Evolutionary conservation across 2,329 filamentous ascomycete species (phyloP).

Genomic region (Alternaria gansuensis): DNA sequence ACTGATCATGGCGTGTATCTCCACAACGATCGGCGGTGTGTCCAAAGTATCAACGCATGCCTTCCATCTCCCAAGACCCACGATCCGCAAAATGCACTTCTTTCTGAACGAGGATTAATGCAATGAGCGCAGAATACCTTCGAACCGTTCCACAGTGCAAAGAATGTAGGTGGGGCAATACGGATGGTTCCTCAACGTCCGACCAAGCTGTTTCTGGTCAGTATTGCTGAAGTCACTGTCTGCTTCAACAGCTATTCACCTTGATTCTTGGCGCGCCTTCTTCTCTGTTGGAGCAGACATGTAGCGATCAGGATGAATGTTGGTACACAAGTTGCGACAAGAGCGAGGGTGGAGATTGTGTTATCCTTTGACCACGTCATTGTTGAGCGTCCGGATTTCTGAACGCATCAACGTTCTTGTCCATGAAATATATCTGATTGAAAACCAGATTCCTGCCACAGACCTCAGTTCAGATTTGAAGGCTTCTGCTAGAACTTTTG

Average conservation of each 20-base stretch:
- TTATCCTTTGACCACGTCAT: neutral
- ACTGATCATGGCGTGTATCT: neutral
- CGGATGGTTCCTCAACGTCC: neutral
- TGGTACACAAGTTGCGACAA: neutral
- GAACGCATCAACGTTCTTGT: neutral
- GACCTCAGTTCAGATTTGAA: neutral
- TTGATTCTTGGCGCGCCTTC: neutral
- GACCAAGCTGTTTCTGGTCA: neutral
- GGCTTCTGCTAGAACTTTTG: neutral
- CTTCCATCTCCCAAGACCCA: neutral
- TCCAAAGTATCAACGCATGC: neutral
- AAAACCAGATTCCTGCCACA: neutral
- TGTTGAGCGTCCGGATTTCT: accelerated
- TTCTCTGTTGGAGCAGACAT: neutral
- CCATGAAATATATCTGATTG: neutral
- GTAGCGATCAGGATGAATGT: neutral
- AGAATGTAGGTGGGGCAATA: accelerated
- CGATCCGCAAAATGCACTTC: neutral
- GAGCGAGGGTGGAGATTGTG: neutral
- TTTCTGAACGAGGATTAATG: neutral
- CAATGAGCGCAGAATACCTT: neutral
- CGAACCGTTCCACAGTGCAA: neutral
- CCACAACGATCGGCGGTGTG: neutral
- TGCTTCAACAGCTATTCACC: neutral
- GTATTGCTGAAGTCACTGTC: neutral